Percentiles rank a stretch among this genome's conserved stretches.
Conservation (phyloP, 306 rosid species). For the Prunus armeniaca region DNA sequence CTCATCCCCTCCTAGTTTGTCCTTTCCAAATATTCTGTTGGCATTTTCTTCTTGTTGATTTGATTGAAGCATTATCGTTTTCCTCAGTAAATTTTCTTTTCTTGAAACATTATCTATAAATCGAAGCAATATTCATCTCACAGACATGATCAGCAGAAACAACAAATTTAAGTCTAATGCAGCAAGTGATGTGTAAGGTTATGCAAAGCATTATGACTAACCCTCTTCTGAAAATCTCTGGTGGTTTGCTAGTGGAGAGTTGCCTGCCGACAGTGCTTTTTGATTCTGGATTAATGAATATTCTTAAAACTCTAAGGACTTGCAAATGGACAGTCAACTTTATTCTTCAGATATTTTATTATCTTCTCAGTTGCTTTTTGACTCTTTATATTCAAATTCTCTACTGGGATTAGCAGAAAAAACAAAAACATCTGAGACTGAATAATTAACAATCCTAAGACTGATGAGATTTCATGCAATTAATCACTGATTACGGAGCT, state of each 20-base stretch:
- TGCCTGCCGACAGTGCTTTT: background rate
- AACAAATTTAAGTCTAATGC: no score
- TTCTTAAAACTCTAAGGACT: conserved; percentile 34
- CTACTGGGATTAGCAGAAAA: background rate
- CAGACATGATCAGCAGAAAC: no score
- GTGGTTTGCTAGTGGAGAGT: background rate
- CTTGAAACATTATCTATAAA: background rate
- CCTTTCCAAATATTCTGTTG: conserved; percentile 1
- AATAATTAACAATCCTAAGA: background rate
- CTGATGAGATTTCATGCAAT: background rate
- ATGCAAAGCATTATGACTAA: background rate
- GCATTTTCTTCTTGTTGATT: conserved; percentile 1
- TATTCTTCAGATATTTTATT: conserved; percentile 41
- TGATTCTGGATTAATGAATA: conserved; percentile 17
- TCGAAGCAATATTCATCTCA: background rate
- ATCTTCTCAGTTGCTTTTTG: conserved; percentile 31
- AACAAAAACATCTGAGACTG: background rate
- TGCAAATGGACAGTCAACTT: conserved; percentile 43
- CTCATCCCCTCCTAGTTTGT: background rate
- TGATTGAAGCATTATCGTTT: background rate
- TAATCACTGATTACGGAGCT: background rate
- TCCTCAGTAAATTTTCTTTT: background rate
- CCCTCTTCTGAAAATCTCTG: background rate
- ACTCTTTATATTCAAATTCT: conserved; percentile 9
- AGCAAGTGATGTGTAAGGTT: background rate